Evolutionary conservation across 768 basidiomycete genomes (phyloP).

Genomic region (Kockovaella imperatae): DNA sequence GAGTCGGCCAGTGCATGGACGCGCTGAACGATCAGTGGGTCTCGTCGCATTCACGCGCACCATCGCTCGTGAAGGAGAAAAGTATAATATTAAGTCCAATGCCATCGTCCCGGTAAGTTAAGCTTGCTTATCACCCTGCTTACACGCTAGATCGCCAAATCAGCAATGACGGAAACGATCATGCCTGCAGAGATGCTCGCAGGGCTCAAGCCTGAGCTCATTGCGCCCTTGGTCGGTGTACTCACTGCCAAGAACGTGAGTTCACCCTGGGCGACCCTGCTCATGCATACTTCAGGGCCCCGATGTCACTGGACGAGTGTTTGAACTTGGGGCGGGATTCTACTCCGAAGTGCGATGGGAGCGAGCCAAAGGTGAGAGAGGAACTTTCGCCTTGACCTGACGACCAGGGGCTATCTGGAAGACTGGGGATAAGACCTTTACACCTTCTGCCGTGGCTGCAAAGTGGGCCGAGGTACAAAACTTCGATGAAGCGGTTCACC

Average conservation of each 20-base stretch:
- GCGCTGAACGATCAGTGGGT: slow-evolving; percentile 53
- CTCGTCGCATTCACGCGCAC: slow-evolving; percentile 88
- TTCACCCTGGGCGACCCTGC: neutral
- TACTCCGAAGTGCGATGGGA: slow-evolving; percentile 90
- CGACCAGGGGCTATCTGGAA: slow-evolving; percentile 60
- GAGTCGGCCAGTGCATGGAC: slow-evolving; percentile 6
- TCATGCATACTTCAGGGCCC: slow-evolving; percentile 32
- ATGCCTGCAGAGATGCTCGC: slow-evolving; percentile 91
- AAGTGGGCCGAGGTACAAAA: slow-evolving; percentile 76
- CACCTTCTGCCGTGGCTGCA: slow-evolving; percentile 85
- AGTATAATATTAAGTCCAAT: slow-evolving; percentile 77
- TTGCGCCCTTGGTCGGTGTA: slow-evolving; percentile 85
- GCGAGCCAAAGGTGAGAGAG: slow-evolving; percentile 63
- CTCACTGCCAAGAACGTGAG: slow-evolving; percentile 70
- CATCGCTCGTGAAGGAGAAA: slow-evolving; percentile 81
- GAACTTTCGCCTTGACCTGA: neutral
- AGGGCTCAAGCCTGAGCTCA: slow-evolving; percentile 81
- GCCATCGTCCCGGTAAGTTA: slow-evolving; percentile 77
- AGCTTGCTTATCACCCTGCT: neutral
- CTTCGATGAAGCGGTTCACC: slow-evolving; percentile 62
- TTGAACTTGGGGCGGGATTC: slow-evolving; percentile 89
- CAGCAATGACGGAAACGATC: slow-evolving; percentile 87
- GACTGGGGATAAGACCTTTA: slow-evolving; percentile 71
- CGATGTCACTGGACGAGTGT: slow-evolving; percentile 51
- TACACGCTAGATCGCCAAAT: slow-evolving; percentile 70